Evolutionary conservation across 768 basidiomycete genomes (phyloP), one percentile per base, ranked within the genome.

Genomic region (Mycena metata): DNA sequence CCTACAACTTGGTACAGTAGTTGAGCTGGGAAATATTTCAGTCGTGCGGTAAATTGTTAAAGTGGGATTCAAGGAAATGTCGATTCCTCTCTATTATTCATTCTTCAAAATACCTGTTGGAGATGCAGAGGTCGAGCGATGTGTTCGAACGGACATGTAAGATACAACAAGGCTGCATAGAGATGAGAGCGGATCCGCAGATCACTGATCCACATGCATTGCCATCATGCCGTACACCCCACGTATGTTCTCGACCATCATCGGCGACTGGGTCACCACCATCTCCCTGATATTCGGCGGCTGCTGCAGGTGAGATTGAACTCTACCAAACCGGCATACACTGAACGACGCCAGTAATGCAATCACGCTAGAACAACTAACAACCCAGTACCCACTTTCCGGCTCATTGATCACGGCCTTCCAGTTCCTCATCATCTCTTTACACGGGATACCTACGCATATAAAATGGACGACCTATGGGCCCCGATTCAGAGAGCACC

Each of bases 381-480:
- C 92, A 3, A 84, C 88, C 5, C 79, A 85, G 43, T 84, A 91
- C 74, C 91, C 93, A 0, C 80, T 84, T n/a, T 82, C 90, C 42
- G 96, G 96, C 51, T 88, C 92, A 23, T 85, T 97, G 46, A 89
- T 97, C 74, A 98, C 96, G 0, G 92, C 96, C 73, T 86, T 90
- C 57, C 96, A 98, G 78, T 96, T 96, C 77, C 66, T 93, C 56
- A 74, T 92, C 72, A 90, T 96, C 69, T 89, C 94, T 16, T 70
- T 95, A 1, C 84, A 92, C 73, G 92, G 92, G 0, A 83, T 96
- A 3, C 91, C 91, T 0, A 84, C 79, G 39, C 90, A 94, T 73
- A 63, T 90, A 46, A 75, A 79, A 0, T 86, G 86, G 86, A 84
- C 84, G 15, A 76, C 76, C 51, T 80, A 80, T 69, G 84, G 86